phyloP scores from a whole-genome alignment of 106 monocot genomes.

The Cymbidium sinense region DNA sequence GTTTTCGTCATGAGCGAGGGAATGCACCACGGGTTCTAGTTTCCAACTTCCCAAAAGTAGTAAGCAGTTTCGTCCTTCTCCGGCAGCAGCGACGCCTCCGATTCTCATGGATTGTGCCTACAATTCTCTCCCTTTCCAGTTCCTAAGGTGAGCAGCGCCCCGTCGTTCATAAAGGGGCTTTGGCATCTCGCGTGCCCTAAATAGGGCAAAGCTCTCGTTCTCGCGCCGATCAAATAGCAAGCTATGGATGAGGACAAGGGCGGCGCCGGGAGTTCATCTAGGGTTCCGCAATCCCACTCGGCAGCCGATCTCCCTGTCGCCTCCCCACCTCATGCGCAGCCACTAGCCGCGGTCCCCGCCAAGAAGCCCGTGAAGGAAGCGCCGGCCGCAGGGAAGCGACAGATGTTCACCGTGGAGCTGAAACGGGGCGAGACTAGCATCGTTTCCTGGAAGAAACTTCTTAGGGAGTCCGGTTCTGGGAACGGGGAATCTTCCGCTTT shows the following conservation, averaged over 20 bases:
- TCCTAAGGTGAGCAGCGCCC: not conserved
- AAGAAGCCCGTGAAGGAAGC: not conserved
- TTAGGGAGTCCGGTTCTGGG: constrained; percentile 38
- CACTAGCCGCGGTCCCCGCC: not conserved
- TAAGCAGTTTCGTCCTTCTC: not conserved
- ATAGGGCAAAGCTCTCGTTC: not conserved
- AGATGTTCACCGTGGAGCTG: constrained; percentile 72
- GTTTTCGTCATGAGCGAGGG: too few species aligned
- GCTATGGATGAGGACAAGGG: constrained; percentile 34
- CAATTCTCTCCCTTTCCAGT: not conserved
- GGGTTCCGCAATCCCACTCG: constrained; percentile 16
- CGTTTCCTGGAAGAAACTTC: constrained; percentile 96
- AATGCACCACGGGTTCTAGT: not conserved
- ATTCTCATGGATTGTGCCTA: not conserved
- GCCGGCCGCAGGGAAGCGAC: constrained; percentile 18
- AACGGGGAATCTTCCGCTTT: not conserved
- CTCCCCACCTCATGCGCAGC: constrained; percentile 1
- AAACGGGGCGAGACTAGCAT: constrained; percentile 86
- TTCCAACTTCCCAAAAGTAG: not conserved
- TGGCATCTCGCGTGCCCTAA: constrained; percentile 9
- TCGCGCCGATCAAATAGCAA: not conserved
- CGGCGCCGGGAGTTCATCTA: constrained; percentile 4
- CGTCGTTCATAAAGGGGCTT: not conserved
- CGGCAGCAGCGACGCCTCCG: not conserved
- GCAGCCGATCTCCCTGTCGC: not conserved